Evolutionary conservation across 2,329 filamentous ascomycete genomes (phyloP).

Genomic region (Karstenula rhodostoma): DNA sequence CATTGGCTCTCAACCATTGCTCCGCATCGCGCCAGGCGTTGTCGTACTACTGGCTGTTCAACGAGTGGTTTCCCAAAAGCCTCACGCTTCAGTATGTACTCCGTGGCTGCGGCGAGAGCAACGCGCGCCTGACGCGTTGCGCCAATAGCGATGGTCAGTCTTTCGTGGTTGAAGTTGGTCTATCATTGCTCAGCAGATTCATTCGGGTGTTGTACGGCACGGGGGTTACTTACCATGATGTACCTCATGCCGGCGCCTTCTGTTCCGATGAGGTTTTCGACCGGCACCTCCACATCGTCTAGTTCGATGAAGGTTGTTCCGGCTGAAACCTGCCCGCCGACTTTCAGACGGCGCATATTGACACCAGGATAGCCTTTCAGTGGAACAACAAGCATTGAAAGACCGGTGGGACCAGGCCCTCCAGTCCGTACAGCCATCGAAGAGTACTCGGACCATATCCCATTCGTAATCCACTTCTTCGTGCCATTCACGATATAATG

Average conservation of each 20-base stretch:
- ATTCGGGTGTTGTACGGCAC: background rate
- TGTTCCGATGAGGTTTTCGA: conserved; percentile 61
- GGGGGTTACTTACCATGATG: conserved; percentile 58
- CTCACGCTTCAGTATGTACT: conserved; percentile 60
- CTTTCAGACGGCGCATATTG: conserved; percentile 71
- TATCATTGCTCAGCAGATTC: background rate
- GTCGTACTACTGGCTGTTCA: conserved; percentile 65
- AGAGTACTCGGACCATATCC: conserved; percentile 67
- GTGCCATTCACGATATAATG: conserved; percentile 73
- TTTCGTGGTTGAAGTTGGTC: conserved; percentile 61
- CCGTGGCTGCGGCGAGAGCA: conserved; percentile 62
- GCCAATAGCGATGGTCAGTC: conserved; percentile 65
- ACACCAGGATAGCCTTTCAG: conserved; percentile 73
- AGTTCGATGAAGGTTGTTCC: conserved; percentile 66
- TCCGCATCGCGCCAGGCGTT: conserved; percentile 67
- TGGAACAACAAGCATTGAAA: conserved; percentile 67
- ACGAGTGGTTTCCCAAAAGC: conserved; percentile 69
- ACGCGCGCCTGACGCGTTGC: conserved; percentile 66
- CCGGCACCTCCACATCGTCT: conserved; percentile 64
- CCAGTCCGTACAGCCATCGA: conserved; percentile 70
- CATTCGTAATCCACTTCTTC: conserved; percentile 75
- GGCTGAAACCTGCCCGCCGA: conserved; percentile 69
- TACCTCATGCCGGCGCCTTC: conserved; percentile 65
- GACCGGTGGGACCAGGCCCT: conserved; percentile 60
- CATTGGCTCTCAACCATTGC: conserved; percentile 71